These are phyloP conservation scores for Hypericum androsaemum DNA, from an alignment of 345 rosid species.

Conservation along the genomic window DNA sequence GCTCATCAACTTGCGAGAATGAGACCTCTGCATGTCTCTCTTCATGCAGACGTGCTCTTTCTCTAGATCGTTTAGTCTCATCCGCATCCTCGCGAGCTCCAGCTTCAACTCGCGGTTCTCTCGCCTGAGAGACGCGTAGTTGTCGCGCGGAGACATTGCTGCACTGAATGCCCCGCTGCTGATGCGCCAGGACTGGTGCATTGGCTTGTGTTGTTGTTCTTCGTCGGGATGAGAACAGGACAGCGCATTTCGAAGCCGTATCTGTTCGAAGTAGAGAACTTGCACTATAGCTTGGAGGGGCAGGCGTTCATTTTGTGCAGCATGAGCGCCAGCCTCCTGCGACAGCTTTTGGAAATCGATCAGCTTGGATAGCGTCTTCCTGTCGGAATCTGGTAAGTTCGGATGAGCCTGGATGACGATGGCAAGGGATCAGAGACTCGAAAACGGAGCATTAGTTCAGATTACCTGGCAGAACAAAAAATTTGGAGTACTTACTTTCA, in stretches of 20 bases:
- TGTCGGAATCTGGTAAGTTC: conserved; percentile 62
- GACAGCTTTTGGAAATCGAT: conserved; percentile 95
- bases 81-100: conserved; percentile 77
- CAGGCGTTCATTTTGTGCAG: conserved; percentile 91
- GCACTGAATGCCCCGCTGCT: conserved; percentile 94
- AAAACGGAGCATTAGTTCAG: not conserved
- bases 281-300: conserved; percentile 93
- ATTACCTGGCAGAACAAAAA: no score
- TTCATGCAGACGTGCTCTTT: conserved; percentile 95
- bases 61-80: conserved; percentile 92
- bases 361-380: conserved; percentile 67
- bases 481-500: conserved; percentile 64
- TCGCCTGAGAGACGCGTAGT: conserved; percentile 89
- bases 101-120: conserved; percentile 89
- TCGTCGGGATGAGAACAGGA: conserved; percentile 59
- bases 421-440: not conserved
- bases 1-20: conserved; percentile 72
- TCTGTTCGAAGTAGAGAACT: conserved; percentile 92
- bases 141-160: conserved; percentile 94
- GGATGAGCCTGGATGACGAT: conserved; percentile 66
- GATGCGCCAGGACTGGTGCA: conserved; percentile 73
- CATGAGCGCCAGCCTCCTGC: conserved; percentile 95
- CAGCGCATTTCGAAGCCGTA: conserved; percentile 68
- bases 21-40: conserved; percentile 88
- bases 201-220: conserved; percentile 47